Conservation (phyloP, 805 yeast genomes). For the Saccharomycodes ludwigii region DNA sequence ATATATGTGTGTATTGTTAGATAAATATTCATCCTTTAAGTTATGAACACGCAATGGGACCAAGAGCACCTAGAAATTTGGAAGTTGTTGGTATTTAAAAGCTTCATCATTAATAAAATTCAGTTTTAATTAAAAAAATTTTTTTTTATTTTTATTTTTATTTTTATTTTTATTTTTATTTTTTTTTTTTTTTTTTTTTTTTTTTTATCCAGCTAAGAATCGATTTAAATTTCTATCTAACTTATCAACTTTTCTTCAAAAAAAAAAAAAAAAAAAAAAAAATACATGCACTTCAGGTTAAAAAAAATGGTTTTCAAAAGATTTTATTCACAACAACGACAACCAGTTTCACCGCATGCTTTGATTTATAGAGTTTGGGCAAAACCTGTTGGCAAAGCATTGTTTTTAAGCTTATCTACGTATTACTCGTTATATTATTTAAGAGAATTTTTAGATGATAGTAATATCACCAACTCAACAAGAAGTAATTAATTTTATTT, state of each 20-base stretch:
- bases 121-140: not conserved
- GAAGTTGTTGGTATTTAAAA: too few relatives aligned
- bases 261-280: not conserved
- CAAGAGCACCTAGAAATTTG: too few relatives aligned
- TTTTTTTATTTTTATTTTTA: not conserved
- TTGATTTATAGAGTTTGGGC: constrained; percentile 35
- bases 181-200: not conserved
- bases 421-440: constrained; percentile 33
- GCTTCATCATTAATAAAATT: not conserved
- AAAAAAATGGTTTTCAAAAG: constrained; percentile 2
- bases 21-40: too few relatives aligned
- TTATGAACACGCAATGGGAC: too few relatives aligned
- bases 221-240: not conserved
- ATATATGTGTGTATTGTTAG: too few relatives aligned
- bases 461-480: too few relatives aligned
- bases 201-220: not conserved
- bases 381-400: constrained; percentile 33
- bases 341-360: constrained; percentile 13
- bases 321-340: constrained; percentile 3
- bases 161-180: not conserved
- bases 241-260: not conserved
- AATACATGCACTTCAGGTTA: not conserved
- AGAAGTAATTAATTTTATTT: too few relatives aligned
- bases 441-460: constrained; percentile 34
- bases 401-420: constrained; percentile 31